Evolutionary conservation across 2,329 filamentous ascomycete genomes (phyloP).

Genomic region (Myriosclerotinia scirpicola): DNA sequence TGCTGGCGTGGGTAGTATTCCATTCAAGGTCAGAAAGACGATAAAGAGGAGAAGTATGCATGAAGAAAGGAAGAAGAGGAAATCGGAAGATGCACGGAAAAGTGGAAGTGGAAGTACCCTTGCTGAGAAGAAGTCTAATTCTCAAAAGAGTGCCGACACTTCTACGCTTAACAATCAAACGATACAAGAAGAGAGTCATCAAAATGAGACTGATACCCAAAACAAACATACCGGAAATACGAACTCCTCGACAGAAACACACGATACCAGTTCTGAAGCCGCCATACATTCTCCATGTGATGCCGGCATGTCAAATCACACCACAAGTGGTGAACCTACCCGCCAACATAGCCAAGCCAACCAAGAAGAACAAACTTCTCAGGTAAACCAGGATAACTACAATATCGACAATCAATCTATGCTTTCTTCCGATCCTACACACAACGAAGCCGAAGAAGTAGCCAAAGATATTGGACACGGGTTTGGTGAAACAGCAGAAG

Average conservation of each 20-base stretch:
- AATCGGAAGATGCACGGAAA: slow-evolving; percentile 29
- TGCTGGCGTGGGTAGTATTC: slow-evolving; percentile 63
- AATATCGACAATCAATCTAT: slow-evolving; percentile 26
- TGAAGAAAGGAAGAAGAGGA: slow-evolving; percentile 43
- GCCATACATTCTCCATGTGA: not conserved
- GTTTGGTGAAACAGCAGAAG: slow-evolving; percentile 36
- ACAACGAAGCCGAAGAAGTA: slow-evolving; percentile 33
- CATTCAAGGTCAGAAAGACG: slow-evolving; percentile 59
- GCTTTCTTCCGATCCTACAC: slow-evolving; percentile 32
- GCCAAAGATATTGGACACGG: slow-evolving; percentile 36
- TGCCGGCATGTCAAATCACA: slow-evolving; percentile 13
- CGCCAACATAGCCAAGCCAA: slow-evolving; percentile 16
- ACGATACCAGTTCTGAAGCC: not conserved
- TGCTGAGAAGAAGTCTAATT: slow-evolving; percentile 8
- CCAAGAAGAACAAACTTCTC: slow-evolving; percentile 5
- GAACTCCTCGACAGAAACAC: not conserved
- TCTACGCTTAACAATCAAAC: slow-evolving; percentile 7
- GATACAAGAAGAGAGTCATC: slow-evolving; percentile 8
- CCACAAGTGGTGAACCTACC: slow-evolving; percentile 27
- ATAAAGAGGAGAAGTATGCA: slow-evolving; percentile 55
- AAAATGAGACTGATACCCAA: not conserved
- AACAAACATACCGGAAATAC: too few relatives aligned
- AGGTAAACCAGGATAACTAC: slow-evolving; percentile 14
- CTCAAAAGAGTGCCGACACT: slow-evolving; percentile 2
- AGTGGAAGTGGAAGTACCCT: slow-evolving; percentile 23